A percentile compares a stretch with the other conserved stretches of the same genome.
phyloP scores from a whole-genome alignment of 148 eudicot species.

The Persicaria tinctoria region DNA sequence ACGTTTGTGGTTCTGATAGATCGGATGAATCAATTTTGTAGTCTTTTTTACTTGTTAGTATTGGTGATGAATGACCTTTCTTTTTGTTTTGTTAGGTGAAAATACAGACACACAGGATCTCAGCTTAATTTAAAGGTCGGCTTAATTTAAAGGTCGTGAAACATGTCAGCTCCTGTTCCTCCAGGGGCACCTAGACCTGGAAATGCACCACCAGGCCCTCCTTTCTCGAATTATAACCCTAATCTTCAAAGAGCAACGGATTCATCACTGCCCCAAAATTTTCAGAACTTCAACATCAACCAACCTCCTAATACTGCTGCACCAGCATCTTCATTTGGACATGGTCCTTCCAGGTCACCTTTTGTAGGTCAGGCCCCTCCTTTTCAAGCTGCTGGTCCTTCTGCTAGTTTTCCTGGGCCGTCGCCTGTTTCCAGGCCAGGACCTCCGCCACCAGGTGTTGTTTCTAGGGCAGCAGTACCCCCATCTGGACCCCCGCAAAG shows the following conservation, averaged over 20 bases:
- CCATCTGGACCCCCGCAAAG: constrained; percentile 45
- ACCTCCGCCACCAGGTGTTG: constrained; percentile 69
- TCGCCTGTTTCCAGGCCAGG: constrained; percentile 52
- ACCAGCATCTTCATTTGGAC: constrained; percentile 16
- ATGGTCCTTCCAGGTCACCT: constrained; percentile 41
- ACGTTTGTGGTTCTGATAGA: background rate
- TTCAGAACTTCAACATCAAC: constrained; percentile 67
- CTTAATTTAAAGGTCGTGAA: constrained; percentile 12
- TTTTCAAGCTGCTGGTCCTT: constrained; percentile 34
- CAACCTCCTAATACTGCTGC: constrained; percentile 40
- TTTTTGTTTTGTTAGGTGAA: constrained; percentile 3
- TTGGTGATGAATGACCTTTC: constrained; percentile 1
- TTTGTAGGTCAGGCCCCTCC: constrained; percentile 55
- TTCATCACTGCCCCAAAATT: constrained; percentile 46
- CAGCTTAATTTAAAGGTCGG: constrained; percentile 3
- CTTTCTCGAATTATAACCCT: constrained; percentile 52
- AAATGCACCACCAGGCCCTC: constrained; percentile 29
- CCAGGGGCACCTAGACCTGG: constrained; percentile 81
- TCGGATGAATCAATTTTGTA: background rate
- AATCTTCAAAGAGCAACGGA: constrained; percentile 23
- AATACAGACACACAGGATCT: background rate
- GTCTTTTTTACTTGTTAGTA: background rate
- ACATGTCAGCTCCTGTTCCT: constrained; percentile 66
- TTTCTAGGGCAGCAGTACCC: constrained; percentile 45
- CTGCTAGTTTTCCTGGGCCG: constrained; percentile 35